These are phyloP conservation scores for Roridomyces roridus DNA, from an alignment of 768 basidiomycete species.

Conservation along the genomic window DNA sequence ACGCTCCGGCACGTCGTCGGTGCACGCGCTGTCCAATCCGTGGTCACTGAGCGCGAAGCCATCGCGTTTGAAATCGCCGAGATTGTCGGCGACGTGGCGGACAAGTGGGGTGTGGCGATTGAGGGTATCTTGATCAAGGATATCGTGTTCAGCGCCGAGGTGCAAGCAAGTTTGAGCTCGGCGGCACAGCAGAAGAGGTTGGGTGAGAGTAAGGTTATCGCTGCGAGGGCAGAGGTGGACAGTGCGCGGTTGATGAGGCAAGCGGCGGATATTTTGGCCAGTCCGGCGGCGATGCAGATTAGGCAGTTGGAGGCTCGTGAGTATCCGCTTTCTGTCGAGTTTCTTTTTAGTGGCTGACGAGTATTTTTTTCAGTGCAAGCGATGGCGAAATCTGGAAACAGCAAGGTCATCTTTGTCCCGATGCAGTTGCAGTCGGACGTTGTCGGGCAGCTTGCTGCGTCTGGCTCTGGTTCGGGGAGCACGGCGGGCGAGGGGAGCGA, in stretches of 20 bases:
- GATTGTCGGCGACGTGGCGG: constrained; percentile 90
- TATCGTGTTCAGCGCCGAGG: constrained; percentile 90
- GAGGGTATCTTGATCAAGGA: constrained; percentile 97
- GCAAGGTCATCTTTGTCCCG: constrained; percentile 94
- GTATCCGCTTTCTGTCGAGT: constrained; percentile 28
- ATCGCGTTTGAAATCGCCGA: constrained; percentile 97
- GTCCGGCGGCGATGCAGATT: constrained; percentile 98
- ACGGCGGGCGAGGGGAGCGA: constrained; percentile 9
- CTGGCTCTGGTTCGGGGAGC: neutral
- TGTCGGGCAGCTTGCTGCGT: constrained; percentile 48
- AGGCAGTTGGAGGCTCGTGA: constrained; percentile 88
- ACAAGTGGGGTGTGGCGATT: constrained; percentile 97
- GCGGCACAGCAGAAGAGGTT: constrained; percentile 98
- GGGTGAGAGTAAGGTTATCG: constrained; percentile 96
- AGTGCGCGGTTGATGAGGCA: constrained; percentile 94
- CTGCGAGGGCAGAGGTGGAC: constrained; percentile 95
- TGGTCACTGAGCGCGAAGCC: constrained; percentile 97
- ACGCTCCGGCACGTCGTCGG: constrained; percentile 97
- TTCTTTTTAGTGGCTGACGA: neutral
- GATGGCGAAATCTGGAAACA: constrained; percentile 88
- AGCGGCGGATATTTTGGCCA: constrained; percentile 93
- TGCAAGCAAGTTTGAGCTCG: constrained; percentile 88
- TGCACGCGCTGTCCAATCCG: constrained; percentile 90
- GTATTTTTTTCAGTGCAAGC: constrained; percentile 67
- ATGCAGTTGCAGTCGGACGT: constrained; percentile 91